Percentiles rank a stretch among this genome's conserved stretches.
Evolutionary conservation across 805 yeast genomes (phyloP).

Genomic region (Candida loeiensis): DNA sequence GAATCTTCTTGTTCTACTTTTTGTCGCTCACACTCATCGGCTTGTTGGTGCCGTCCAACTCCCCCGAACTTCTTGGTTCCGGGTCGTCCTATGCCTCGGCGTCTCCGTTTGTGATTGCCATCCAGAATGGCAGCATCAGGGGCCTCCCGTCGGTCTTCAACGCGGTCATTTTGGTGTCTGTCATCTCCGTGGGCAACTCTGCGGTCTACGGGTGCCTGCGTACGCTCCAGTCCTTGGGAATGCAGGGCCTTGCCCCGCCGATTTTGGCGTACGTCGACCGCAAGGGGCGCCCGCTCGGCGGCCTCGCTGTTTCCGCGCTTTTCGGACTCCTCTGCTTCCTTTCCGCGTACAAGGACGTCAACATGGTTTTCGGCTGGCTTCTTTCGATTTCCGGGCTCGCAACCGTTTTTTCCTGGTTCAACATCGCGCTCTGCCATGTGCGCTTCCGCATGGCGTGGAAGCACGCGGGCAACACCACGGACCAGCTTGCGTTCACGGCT

Average conservation of each 20-base stretch:
- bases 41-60: slow-evolving; percentile 20
- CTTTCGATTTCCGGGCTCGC: slow-evolving; percentile 35
- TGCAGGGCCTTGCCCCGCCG: slow-evolving; percentile 16
- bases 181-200: slow-evolving; percentile 29
- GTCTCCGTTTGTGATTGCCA: slow-evolving; percentile 31
- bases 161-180: slow-evolving; percentile 26
- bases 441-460: slow-evolving; percentile 32
- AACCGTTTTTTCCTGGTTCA: slow-evolving; percentile 35
- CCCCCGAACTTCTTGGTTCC: slow-evolving; percentile 18
- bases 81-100: slow-evolving; percentile 17
- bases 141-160: slow-evolving; percentile 27
- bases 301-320: slow-evolving; percentile 12
- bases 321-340: slow-evolving; percentile 18
- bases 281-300: slow-evolving; percentile 17
- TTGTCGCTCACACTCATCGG: slow-evolving; percentile 22
- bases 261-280: slow-evolving; percentile 16
- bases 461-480: slow-evolving; percentile 19
- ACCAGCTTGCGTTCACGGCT: slow-evolving; percentile 22
- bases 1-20: slow-evolving; percentile 40
- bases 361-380: slow-evolving; percentile 24
- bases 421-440: slow-evolving; percentile 30
- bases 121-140: slow-evolving; percentile 24
- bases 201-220: slow-evolving; percentile 28
- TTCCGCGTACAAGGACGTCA: slow-evolving; percentile 14
- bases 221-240: slow-evolving; percentile 15